Evolutionary conservation across 345 rosid species (phyloP).

Genomic region (Hibiscus trionum): DNA sequence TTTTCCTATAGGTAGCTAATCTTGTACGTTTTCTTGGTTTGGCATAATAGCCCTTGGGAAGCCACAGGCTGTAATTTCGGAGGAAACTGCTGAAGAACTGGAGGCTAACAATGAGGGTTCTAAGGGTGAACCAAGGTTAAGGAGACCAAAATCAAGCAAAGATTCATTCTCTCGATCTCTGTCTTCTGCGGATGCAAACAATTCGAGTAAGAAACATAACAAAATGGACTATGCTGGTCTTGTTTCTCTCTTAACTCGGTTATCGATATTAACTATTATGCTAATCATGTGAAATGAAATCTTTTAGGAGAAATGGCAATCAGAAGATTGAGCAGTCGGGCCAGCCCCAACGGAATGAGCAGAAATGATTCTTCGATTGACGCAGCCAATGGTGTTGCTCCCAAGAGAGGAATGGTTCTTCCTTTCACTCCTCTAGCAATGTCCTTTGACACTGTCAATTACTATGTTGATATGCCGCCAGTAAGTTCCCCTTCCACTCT

Average conservation of each 20-base stretch:
- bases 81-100: slow-evolving; percentile 36
- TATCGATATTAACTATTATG: background rate
- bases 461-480: slow-evolving; percentile 49
- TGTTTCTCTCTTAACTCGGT: background rate
- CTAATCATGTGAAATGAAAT: background rate
- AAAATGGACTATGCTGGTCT: background rate
- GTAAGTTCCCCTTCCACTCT: slow-evolving; percentile 18
- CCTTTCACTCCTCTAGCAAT: slow-evolving; percentile 52
- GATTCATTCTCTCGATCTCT: slow-evolving; percentile 26
- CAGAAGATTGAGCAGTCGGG: slow-evolving; percentile 17
- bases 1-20: slow-evolving; percentile 7
- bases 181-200: slow-evolving; percentile 33
- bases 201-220: slow-evolving; percentile 34
- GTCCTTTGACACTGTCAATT: slow-evolving; percentile 46
- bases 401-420: slow-evolving; percentile 53
- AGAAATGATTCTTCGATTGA: slow-evolving; percentile 9
- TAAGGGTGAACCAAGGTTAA: slow-evolving; percentile 23
- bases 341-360: slow-evolving; percentile 12
- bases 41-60: slow-evolving; percentile 44
- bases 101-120: slow-evolving; percentile 20
- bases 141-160: slow-evolving; percentile 20
- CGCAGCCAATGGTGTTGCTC: slow-evolving; percentile 7
- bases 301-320: slow-evolving; percentile 20
- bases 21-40: background rate
- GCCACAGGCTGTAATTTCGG: slow-evolving; percentile 43